Base-by-base conservation (phyloP, 116 monocot species). In the Dioscorea cayenensis region DNA sequence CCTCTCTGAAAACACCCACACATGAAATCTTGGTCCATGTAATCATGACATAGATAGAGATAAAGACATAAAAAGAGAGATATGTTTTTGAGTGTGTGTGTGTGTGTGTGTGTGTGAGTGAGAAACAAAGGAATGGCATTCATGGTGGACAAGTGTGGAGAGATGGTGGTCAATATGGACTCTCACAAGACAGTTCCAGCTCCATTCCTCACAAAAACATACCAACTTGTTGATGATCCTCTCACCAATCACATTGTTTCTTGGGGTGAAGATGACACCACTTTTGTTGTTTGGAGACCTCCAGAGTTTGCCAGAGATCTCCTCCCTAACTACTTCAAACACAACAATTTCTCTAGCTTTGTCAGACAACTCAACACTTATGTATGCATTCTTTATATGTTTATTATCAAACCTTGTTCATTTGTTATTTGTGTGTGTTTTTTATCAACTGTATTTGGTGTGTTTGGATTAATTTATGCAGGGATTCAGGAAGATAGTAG, bases 291-390 rank as follows among this genome's bases (percentile, higher is more conserved):
- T 1, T 94, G 94, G 94, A 81, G 83, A 11, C 90, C 90, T 13
- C 87, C 87, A 7, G 87, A 87, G 77, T 94, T 94, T 70, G 71
- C 94, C 0, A 85, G 87, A 52, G 94, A 94, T 71, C 83, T 94
- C 66, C 66, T 94, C n/a, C 94, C 90, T 60, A 89, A 90, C 75
- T 94, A 94, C 76, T 94, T 94, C 87, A 94, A 94, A 79, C 94
- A 94, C 79, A 85, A 83, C 78, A 94, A 94, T 83, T 90, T 94
- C 90, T 90, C 94, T 8, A 94, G 90, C 79, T 94, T 94, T 70
- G 90, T 94, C 14, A 78, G 90, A 77, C 94, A 94, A 71, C 94
- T 94, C 81, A 94, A 94, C 81, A 94, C 94, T 75, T 94, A 94
- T 72, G 94, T 94, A 77, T 75, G 87, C 51, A 1, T 51, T 1